Conservation (phyloP, 768 basidiomycete species). For the Boletus sp. region DNA sequence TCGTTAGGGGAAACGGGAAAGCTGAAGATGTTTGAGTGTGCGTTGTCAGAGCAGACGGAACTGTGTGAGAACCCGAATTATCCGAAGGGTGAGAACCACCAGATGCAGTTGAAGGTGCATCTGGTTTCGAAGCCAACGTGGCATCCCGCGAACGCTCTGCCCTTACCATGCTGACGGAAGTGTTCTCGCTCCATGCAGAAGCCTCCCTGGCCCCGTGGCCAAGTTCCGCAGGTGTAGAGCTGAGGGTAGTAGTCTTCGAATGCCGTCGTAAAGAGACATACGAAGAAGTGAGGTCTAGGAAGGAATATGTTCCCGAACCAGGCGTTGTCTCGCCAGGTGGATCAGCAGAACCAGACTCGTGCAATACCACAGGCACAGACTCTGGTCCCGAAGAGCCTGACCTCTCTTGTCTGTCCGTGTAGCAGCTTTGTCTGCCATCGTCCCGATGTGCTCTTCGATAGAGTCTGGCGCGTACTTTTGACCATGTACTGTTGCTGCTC, state of each 20-base stretch:
- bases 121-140: slow-evolving; percentile 20
- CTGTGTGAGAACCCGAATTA: slow-evolving; percentile 15
- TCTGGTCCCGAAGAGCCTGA: slow-evolving; percentile 27
- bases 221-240: slow-evolving; percentile 25
- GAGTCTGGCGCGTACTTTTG: slow-evolving; percentile 29
- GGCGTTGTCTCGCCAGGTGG: slow-evolving; percentile 22
- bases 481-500: slow-evolving; percentile 29
- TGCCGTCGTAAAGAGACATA: slow-evolving; percentile 20
- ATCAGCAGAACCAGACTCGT: slow-evolving; percentile 14
- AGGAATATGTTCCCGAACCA: slow-evolving; percentile 32
- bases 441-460: slow-evolving; percentile 31
- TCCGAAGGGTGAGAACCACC: slow-evolving; percentile 29
- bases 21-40: slow-evolving; percentile 25
- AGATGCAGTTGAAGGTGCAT: slow-evolving; percentile 33
- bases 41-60: slow-evolving; percentile 19
- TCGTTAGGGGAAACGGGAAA: slow-evolving; percentile 46
- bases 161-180: slow-evolving; percentile 16
- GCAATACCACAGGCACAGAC: slow-evolving; percentile 32
- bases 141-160: slow-evolving; percentile 19
- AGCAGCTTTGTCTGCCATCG: slow-evolving; percentile 23
- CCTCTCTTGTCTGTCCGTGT: slow-evolving; percentile 16
- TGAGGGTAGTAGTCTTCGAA: slow-evolving; percentile 27
- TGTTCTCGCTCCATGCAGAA: slow-evolving; percentile 17
- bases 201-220: slow-evolving; percentile 17
- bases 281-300: slow-evolving; percentile 31